Percentiles rank a stretch among this genome's conserved stretches.
Conservation (phyloP, 176 grass and related monocot genomes). For the Musa troglodytarum region DNA sequence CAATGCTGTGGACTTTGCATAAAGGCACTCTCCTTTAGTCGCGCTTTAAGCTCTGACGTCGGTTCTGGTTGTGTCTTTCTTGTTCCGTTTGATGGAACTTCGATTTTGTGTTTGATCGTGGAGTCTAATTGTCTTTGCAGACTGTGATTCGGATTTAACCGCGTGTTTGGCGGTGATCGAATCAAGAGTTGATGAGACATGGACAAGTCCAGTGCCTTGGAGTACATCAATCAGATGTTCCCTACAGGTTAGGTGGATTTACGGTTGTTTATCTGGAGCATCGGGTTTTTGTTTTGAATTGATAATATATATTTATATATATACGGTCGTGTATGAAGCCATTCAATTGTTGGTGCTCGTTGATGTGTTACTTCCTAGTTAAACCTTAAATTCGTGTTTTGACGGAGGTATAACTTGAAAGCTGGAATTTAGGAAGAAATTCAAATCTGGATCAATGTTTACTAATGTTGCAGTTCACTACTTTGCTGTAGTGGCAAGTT, state of each 20-base stretch:
- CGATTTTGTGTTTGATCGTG: not conserved
- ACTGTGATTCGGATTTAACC: not conserved
- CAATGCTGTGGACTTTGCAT: not conserved
- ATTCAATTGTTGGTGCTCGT: constrained; percentile 13
- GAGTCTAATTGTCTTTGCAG: not conserved
- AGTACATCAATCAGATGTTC: constrained; percentile 99
- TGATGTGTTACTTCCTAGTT: not conserved
- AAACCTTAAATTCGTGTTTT: not conserved
- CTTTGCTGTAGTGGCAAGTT: not conserved
- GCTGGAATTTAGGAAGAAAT: not conserved
- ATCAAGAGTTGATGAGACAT: constrained; percentile 26
- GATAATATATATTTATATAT: not conserved
- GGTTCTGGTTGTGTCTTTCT: not conserved
- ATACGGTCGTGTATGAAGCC: not conserved
- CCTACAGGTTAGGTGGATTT: constrained; percentile 46
- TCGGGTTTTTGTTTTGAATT: constrained; percentile 4
- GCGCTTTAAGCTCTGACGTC: not conserved
- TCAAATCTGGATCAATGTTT: not conserved
- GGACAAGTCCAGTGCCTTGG: constrained; percentile 93
- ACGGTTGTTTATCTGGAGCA: constrained; percentile 11
- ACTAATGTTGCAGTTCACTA: not conserved
- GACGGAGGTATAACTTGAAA: not conserved
- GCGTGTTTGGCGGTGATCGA: not conserved
- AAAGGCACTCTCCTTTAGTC: too few relatives aligned
- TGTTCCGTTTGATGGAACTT: not conserved